Base-by-base conservation (phyloP, 768 basidiomycete species). In the Amanita jacksonii region DNA sequence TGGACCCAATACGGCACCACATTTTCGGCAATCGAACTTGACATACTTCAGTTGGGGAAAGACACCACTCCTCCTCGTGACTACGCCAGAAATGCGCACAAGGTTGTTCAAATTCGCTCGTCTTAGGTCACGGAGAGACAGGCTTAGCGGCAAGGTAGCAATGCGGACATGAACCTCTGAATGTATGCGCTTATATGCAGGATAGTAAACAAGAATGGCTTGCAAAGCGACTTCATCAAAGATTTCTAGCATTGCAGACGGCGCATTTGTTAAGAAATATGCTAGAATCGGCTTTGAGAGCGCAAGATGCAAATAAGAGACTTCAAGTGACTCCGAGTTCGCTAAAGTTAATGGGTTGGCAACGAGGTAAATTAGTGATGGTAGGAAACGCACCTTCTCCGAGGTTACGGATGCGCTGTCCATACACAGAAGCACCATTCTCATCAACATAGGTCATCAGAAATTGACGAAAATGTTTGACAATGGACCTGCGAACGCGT, bases 31-130 rank as follows among this genome's bases (percentile, higher is more conserved):
- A 61, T 98, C 91, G 55, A 99, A 99, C 60, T 97, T 98, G 62
- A 99, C 93, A 57, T 97, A 96, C 67, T 99, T 98, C 48, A 99
- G 69, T 62, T 99, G 96, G n/a, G 96, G 96, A 64, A 98, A 98
- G 8, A 99, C 93, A 8, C 96, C 94, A 7, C 82, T 90, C 30
- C 96, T 75, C 46, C 96, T 72, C 1, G 96, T 99, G 35, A 99
- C 96, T 13, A 99, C 96, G 9, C 96, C 96, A 6, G 84, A 79
- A 5, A 99, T 86, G 28, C 96, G 85, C 24, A 99, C 92, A 33
- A 99, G 82, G 51, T 87, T 91, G 68, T 98, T 97, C 38, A 98
- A 73, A 57, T 98, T 85, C 31, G 78, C 74, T 38, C 96, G 83
- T 20, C 96, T 84, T 27, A 99, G 79, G 56, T 98, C 94, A 40